Evolutionary conservation across 805 yeast species (phyloP), one percentile per base, ranked within the genome.

Genomic region (Kodamaea leandrae): DNA sequence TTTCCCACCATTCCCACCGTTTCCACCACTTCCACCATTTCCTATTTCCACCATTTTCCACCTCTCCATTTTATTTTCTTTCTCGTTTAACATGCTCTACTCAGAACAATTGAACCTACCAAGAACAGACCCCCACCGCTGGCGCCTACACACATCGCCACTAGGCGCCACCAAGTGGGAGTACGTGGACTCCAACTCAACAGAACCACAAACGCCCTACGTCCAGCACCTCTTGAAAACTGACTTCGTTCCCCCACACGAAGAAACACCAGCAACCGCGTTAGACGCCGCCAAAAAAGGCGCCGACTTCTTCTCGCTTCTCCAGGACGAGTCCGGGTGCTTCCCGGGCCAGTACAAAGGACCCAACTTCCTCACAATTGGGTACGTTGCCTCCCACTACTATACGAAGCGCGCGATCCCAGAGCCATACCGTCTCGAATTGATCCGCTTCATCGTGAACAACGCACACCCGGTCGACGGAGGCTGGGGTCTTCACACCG

Each of bases 401-500:
- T 80, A 81, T 57, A 76, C 90, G 9, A 76, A 78, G 26, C 72
- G 79, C 0, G 77, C 76, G 8, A 84, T 93, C 26, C 82, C 90
- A 0, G 81, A 79, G 21, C 82, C 77, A 27, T 77, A 74, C 52
- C 70, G 70, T 47, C 63, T 65, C 10, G 99, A 93, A 61, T 63
- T 93, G 55, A 78, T 85, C 19, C 72, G 99, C 44, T 93, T 90
- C 57, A 64, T 93, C 13, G 86, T 88, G n/a, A 93, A 93, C 58
- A 77, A 87, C 0, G 83, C 97, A 0, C 96, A 93, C 58, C 97
- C 97, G 0, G 96, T 90, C 1, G 99, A 93, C 61, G 99, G 99
- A n/a, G 99, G 99, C 2, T 93, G 99, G 99, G 99, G 99, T 0
- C 70, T 93, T 27, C 97, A 93, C 59, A 78, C 89, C 4, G 81